Evolutionary conservation across 352 stramenopile genomes (phyloP).

Genomic region (Pythium phragmiticola): DNA sequence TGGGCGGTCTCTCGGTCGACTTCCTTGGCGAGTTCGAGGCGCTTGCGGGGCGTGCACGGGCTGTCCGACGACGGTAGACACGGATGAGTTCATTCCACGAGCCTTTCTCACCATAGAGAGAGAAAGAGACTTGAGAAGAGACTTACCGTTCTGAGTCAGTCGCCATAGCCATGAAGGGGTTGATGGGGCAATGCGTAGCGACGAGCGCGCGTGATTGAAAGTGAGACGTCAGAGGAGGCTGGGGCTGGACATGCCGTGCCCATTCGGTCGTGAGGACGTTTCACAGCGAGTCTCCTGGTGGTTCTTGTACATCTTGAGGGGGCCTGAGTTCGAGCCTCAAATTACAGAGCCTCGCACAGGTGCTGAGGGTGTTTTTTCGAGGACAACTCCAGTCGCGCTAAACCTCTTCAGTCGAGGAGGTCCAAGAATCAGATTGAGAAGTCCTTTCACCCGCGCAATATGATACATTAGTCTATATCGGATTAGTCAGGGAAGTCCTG

Average conservation of each 20-base stretch:
- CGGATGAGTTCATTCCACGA: not conserved
- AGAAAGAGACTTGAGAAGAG: no score
- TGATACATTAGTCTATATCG: slow-evolving; percentile 23
- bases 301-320: not conserved
- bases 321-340: not conserved
- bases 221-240: slow-evolving; percentile 1
- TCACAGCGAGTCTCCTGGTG: not conserved
- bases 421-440: slow-evolving; percentile 14
- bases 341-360: slow-evolving; percentile 1
- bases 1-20: slow-evolving; percentile 48
- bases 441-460: not conserved
- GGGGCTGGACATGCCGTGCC: no score
- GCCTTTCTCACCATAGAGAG: not conserved
- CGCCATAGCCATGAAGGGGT: slow-evolving; percentile 18
- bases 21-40: slow-evolving; percentile 49
- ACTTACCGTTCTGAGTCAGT: slow-evolving; percentile 22
- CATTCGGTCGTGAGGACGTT: not conserved
- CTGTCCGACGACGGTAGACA: slow-evolving; percentile 22
- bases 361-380: not conserved
- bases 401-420: not conserved
- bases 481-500: slow-evolving; percentile 1
- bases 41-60: slow-evolving; percentile 65
- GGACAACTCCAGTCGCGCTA: not conserved
- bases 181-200: not conserved
- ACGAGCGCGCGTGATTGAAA: not conserved